Percentiles rank a stretch among this genome's conserved stretches.
phyloP scores from a whole-genome alignment of 1,284 basidiomycete genomes.

The Apiotrichum brassicae region DNA sequence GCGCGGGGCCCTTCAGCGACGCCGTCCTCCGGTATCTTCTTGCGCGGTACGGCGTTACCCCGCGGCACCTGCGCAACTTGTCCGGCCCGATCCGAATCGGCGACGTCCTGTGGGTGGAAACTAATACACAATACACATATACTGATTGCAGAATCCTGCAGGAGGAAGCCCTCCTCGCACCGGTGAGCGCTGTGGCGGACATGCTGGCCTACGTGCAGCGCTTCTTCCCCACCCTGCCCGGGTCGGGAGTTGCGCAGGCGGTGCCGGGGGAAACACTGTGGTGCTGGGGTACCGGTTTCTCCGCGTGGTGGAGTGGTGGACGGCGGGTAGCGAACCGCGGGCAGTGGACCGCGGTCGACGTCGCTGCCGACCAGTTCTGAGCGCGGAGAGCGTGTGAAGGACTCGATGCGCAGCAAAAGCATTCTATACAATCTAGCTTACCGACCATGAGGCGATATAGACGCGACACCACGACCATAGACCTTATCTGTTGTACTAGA shows the following conservation, averaged over 20 bases:
- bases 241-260: conserved; percentile 8
- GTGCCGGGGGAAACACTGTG: conserved; percentile 9
- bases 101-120: conserved; percentile 31
- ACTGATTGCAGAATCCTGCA: conserved; percentile 14
- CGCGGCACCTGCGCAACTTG: conserved; percentile 20
- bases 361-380: no score
- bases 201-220: conserved; percentile 9
- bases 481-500: no score
- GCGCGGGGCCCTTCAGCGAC: conserved; percentile 32
- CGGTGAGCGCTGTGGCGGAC: conserved; percentile 1
- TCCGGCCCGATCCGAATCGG: conserved; percentile 26
- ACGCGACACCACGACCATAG: no score
- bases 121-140: background rate
- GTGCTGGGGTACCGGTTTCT: conserved; percentile 18
- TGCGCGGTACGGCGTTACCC: conserved; percentile 34
- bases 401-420: no score
- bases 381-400: no score
- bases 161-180: conserved; percentile 12
- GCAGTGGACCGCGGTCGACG: no score
- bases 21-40: conserved; percentile 32
- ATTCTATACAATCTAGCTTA: no score
- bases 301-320: conserved; percentile 9
- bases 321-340: conserved; percentile 8
- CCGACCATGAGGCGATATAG: no score
- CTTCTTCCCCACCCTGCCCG: conserved; percentile 15